Evolutionary conservation across 2,329 filamentous ascomycete genomes (phyloP), one percentile per base, ranked within the genome.

Genomic region (Stachybotrys chlorohalonatus): DNA sequence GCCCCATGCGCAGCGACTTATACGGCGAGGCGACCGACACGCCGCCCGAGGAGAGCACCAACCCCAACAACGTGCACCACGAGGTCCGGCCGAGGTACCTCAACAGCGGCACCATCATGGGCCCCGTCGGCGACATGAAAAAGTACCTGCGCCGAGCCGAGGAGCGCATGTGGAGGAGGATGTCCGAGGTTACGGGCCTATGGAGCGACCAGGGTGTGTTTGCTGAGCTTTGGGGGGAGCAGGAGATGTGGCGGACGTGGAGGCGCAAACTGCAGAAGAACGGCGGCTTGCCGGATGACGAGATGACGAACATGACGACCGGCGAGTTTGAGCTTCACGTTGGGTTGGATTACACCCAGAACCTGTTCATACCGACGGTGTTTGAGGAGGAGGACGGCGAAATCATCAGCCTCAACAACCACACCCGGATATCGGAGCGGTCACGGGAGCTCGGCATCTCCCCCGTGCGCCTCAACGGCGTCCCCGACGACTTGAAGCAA

Each of bases 161-260:
- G 48, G 61, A 64, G 11, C 64, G 58, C 42, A 62, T 69, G 55
- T 59, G 63, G 9, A 55, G 57, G 51, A 59, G 58, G 30, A 53
- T 61, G 1, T 52, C 52, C 0, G 53, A 54, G 0, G 53, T 52
- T 2, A 49, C 54, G 5, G 51, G 60, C 7, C 56, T 69, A 1
- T 59, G 57, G 11, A 64, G 66, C 16, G 67, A 69, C 36, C 67
- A 69, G 51, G 66, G 65, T 11, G 57, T 69, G 13, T 63, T 68
- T 24, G 65, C 61, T n/a, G 62, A 68, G 50, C 58, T 69, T 0
- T 66, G 67, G 49, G 65, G 64, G 2, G 65, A 67, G 48, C 62
- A 64, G 49, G 59, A 64, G 32, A 51, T 59, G 7, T 64, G 62
- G 62, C 57, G 62, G 5, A 52, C 50, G 0, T 56, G 51, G 51